Evolutionary conservation across 768 basidiomycete genomes (phyloP).

Genomic region (Calocybe cyanea): DNA sequence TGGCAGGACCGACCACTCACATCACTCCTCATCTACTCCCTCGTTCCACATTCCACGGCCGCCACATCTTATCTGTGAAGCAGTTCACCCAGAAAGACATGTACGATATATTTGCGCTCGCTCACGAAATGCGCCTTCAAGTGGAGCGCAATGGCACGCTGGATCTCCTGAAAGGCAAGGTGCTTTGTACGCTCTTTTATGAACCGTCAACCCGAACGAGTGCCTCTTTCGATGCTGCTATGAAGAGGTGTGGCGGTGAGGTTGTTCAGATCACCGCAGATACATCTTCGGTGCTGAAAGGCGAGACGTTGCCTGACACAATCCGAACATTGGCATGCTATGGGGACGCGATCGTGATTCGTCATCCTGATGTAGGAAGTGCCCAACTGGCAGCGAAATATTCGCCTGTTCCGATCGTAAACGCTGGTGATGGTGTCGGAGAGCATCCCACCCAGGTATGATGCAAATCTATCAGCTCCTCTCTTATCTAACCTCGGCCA

Average conservation of each 20-base stretch:
- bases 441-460: slow-evolving; percentile 94
- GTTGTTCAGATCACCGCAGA: slow-evolving; percentile 84
- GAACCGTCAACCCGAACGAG: slow-evolving; percentile 97
- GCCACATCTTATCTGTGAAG: slow-evolving; percentile 92
- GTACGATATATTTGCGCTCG: slow-evolving; percentile 90
- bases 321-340: slow-evolving; percentile 94
- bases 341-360: slow-evolving; percentile 89
- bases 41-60: slow-evolving; percentile 87
- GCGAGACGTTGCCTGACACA: slow-evolving; percentile 91
- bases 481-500: slow-evolving; percentile 4
- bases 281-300: slow-evolving; percentile 86
- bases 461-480: slow-evolving; percentile 4
- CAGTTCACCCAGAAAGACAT: slow-evolving; percentile 88
- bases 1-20: slow-evolving; percentile 31
- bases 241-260: slow-evolving; percentile 97
- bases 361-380: slow-evolving; percentile 92
- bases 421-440: slow-evolving; percentile 95
- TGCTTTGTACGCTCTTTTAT: slow-evolving; percentile 91
- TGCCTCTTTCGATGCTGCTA: slow-evolving; percentile 95
- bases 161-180: slow-evolving; percentile 86
- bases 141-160: slow-evolving; percentile 88
- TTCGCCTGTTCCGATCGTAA: slow-evolving; percentile 93
- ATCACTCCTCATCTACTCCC: slow-evolving; percentile 49
- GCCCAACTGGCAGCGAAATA: slow-evolving; percentile 95
- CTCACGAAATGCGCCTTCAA: slow-evolving; percentile 94